Base-by-base conservation (phyloP, 768 basidiomycete species). In the Termitomyces bulborhizus region DNA sequence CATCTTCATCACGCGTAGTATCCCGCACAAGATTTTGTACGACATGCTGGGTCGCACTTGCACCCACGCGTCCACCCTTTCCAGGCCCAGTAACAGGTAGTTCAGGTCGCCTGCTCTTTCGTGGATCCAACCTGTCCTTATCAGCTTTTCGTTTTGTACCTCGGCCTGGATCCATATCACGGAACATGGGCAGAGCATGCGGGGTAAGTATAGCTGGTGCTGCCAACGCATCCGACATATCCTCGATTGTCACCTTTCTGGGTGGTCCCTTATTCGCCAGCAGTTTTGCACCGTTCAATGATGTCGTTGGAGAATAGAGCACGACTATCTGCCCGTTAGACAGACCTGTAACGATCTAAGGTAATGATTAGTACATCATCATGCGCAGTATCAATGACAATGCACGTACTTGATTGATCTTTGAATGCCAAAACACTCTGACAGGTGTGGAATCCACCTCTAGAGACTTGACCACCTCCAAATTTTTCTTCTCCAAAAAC, bases 31-130 rank as follows among this genome's bases (percentile, higher is more conserved):
- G 73, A 66, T 93, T 90, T 72, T 97, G 94, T 50, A 98, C 94
- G 61, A 98, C 83, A 67, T 98, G 94, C 63, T 98, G 95, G 48
- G 93, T 98, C 16, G 96, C 96, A 73, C 93, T 95, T 34, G 93
- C 93, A 40, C 97, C 97, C 40, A 99, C 90, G 40, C 97, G 76
- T 51, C 97, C 97, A 21, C 97, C 97, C 64, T 81, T 82, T 52
- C 97, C 97, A 12, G 93, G 94, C 12, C 97, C 97, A 59, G 80
- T 87, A 52, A 99, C 85, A 27, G 97, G 97, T 64, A 96, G 76
- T 66, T 93, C 92, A 21, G 97, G 97, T 60, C 94, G 81, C 65
- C 82, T 82, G 72, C 91, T 93, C 81, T 97, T 97, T 65, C 90
- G 81, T 41, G 91, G 88, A 73, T 97, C 93, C 78, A 82, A 71